Evolutionary conservation across 768 basidiomycete species (phyloP).

Genomic region (Austroboletus eburneus): DNA sequence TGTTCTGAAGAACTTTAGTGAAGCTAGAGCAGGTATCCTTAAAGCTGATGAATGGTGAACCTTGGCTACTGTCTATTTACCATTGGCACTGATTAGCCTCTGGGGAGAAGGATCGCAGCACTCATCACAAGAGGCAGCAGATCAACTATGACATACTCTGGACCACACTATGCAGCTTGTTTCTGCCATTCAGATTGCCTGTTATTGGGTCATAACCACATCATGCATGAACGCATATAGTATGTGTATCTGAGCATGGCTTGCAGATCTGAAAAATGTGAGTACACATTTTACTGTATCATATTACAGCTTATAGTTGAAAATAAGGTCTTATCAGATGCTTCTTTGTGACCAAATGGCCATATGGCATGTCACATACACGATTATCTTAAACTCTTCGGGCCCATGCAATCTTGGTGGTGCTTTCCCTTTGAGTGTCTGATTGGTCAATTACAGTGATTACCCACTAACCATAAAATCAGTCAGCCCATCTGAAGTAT

Average conservation of each 20-base stretch:
- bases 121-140: background rate
- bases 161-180: slow-evolving; percentile 31
- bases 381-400: slow-evolving; percentile 33
- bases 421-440: slow-evolving; percentile 35
- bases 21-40: slow-evolving; percentile 4
- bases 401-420: slow-evolving; percentile 39
- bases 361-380: slow-evolving; percentile 30
- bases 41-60: slow-evolving; percentile 20
- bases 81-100: slow-evolving; percentile 10
- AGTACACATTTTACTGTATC: no score
- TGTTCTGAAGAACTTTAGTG: slow-evolving; percentile 2
- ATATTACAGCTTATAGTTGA: slow-evolving; percentile 16
- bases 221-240: slow-evolving; percentile 7
- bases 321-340: slow-evolving; percentile 23
- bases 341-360: slow-evolving; percentile 25
- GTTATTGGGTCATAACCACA: slow-evolving; percentile 9
- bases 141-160: slow-evolving; percentile 2
- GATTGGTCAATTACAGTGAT: slow-evolving; percentile 35
- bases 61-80: background rate
- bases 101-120: slow-evolving; percentile 9
- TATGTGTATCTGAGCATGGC: no score
- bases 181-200: slow-evolving; percentile 18
- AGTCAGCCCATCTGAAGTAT: no score
- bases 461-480: slow-evolving; percentile 30
- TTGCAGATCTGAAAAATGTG: no score